These are phyloP conservation scores for Suillus bovinus DNA, from an alignment of 768 basidiomycete genomes.

Conservation along the genomic window DNA sequence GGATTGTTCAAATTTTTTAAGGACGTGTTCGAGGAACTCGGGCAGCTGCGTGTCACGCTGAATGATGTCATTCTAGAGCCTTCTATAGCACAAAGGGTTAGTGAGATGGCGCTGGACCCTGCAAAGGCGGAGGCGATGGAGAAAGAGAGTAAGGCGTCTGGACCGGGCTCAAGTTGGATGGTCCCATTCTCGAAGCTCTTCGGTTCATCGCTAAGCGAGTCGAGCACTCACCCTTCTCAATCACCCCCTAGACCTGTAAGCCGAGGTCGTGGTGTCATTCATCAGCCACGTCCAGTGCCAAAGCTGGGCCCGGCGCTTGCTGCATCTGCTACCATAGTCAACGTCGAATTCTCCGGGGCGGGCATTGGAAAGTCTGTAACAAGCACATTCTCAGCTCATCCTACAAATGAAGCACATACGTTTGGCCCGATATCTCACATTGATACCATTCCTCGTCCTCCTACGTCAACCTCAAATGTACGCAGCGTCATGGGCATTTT, in stretches of 20 bases:
- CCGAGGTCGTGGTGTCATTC: slow-evolving; percentile 24
- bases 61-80: slow-evolving; percentile 94
- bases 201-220: slow-evolving; percentile 37
- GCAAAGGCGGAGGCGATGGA: slow-evolving; percentile 46
- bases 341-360: slow-evolving; percentile 89
- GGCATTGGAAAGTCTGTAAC: slow-evolving; percentile 60
- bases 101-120: slow-evolving; percentile 68
- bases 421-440: slow-evolving; percentile 13
- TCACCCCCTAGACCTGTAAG: slow-evolving; percentile 29
- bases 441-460: slow-evolving; percentile 16
- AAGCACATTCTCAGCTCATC: slow-evolving; percentile 38
- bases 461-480: slow-evolving; percentile 18
- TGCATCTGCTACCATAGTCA: slow-evolving; percentile 90
- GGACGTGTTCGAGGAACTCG: slow-evolving; percentile 82
- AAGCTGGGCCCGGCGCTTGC: slow-evolving; percentile 85
- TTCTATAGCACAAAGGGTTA: slow-evolving; percentile 64
- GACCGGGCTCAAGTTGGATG: slow-evolving; percentile 67
- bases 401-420: slow-evolving; percentile 17
- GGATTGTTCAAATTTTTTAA: slow-evolving; percentile 80
- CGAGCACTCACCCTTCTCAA: slow-evolving; percentile 16
- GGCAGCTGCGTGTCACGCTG: slow-evolving; percentile 74
- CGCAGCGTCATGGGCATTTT: slow-evolving; percentile 81
- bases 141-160: slow-evolving; percentile 31
- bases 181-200: slow-evolving; percentile 85
- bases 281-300: slow-evolving; percentile 56